Evolutionary conservation across 2,329 filamentous ascomycete genomes (phyloP), one percentile per base, ranked within the genome.

Genomic region (Exophiala alcalophila): DNA sequence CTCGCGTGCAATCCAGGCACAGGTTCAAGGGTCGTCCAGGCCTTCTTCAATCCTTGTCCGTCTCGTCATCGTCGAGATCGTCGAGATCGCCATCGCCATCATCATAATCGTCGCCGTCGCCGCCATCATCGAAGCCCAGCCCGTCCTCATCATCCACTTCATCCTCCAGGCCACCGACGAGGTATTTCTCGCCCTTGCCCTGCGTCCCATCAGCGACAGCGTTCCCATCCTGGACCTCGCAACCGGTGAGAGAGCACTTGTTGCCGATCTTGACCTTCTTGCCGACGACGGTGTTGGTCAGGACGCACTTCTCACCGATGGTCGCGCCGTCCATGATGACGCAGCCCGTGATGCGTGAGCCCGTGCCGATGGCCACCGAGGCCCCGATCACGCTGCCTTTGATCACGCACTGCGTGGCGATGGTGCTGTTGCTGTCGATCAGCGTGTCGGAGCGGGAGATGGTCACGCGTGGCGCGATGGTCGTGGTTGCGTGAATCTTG

Each of bases 311-410:
- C 57, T 87, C 85, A 10, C 87, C 90, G 9, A 98, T 76, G 5
- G 86, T 81, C 1, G 86, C 90, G 3, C 87, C 87, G 48, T 97
- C 91, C 88, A 97, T 96, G 14, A 97, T 69, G 33, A 97, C 66
- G 64, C 91, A 97, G 52, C 90, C 79, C n/a, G 81, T 82, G 30
- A 98, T 68, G 53, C 90, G 86, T 20, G 85, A 88, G n/a, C 89
- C 88, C 55, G 84, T 81, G 50, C 83, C 81, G 52, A 98, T 91
- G 57, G 86, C 83, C 62, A 88, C 94, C 56, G 87, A 88, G 4
- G 86, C 80, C 2, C 92, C 92, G 27, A 98, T 80, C 20, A 96
- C 87, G 25, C 76, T 84, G 65, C 95, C 88, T 64, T 95, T 96
- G 67, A 98, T 85, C n/a, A 89, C 84, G 16, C 81, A 83, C 62